Base-by-base conservation (phyloP, 345 rosid species). In the Raphanus raphanistrum region DNA sequence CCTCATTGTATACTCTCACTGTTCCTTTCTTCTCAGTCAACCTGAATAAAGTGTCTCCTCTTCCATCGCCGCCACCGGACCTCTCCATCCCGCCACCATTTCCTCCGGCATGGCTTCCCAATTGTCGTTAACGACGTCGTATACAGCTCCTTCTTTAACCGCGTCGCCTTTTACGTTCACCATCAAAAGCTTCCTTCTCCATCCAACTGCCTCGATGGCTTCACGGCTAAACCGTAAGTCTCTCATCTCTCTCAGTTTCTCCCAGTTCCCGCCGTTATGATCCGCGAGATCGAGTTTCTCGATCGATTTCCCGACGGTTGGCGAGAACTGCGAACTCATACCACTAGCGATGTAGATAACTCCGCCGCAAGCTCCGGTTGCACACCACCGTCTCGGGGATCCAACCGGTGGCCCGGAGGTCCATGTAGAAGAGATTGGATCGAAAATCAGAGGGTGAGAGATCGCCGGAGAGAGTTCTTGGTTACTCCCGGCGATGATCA, bases 61-160 rank as follows among this genome's bases (percentile, higher is more conserved):
- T 3, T 81, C 81, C 9, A 84, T 33, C 55, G 85, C 84, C 17
- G 84, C 85, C 25, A 84, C 87, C 2, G 88, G 88, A n/a, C 90
- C 88, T 5, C 62, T 86, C 90, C 90, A 89, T 2, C 92, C 90
- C 3, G 63, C 86, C 4, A 84, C 2, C 92, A 89, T 83, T 10
- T 84, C 90, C 5, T 5, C 54, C 9, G 90, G 84, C 89, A 87
- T 87, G 3, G 72, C 54, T 58, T 75, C 82, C 90, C 90, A 87
- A 15, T 33, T 54, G 58, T 81, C 84, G 0, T 0, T 43, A 35
- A 71, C 79, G 36, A 83, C 79, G 67, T 88, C 74, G 80, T 84
- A 88, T 26, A 84, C 70, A 0, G 57, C 80, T 32, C 88, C 90
- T 74, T 87, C 90, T 50, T 87, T 87, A 13, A 64, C 15, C 2